phyloP scores from a whole-genome alignment of 768 basidiomycete genomes.

The Pleurotus tuber-regium region DNA sequence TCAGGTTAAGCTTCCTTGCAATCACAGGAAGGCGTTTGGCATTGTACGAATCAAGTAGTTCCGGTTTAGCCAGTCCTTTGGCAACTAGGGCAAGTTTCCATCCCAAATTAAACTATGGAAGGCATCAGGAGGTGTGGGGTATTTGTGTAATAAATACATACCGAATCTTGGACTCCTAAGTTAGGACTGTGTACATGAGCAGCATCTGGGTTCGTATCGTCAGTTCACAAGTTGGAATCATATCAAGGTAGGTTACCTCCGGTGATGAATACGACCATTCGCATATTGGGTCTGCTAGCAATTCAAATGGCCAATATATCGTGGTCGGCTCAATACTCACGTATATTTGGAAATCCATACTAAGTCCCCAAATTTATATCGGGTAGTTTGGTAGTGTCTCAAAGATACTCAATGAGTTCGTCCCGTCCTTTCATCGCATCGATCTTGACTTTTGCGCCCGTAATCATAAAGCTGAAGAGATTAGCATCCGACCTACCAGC shows the following conservation, averaged over 20 bases:
- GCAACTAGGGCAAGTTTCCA: conserved; percentile 45
- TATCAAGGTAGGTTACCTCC: conserved; percentile 31
- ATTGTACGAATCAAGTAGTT: conserved; percentile 40
- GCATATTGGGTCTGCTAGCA: conserved; percentile 34
- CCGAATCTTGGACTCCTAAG: conserved; percentile 35
- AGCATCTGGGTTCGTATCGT: conserved; percentile 16
- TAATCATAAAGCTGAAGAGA: conserved; percentile 28
- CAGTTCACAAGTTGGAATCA: neutral
- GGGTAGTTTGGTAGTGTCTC: conserved; percentile 18
- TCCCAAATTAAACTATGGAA: conserved; percentile 34
- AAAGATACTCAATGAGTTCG: conserved; percentile 12
- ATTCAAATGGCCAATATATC: neutral
- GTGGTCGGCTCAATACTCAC: conserved; percentile 13
- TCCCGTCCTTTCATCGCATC: conserved; percentile 17
- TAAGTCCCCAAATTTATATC: conserved; percentile 25
- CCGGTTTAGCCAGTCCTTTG: conserved; percentile 30
- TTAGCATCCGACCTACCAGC: conserved; percentile 25
- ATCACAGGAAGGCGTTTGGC: conserved; percentile 45
- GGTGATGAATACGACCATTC: conserved; percentile 41
- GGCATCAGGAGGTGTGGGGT: neutral
- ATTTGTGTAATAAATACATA: conserved; percentile 16
- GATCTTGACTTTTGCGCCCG: conserved; percentile 23
- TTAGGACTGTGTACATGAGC: conserved; percentile 27
- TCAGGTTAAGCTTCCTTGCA: conserved; percentile 39
- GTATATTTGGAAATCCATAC: conserved; percentile 21